Conservation (phyloP, 108 stramenopile genomes). For the Hondaea fermentalgiana region DNA sequence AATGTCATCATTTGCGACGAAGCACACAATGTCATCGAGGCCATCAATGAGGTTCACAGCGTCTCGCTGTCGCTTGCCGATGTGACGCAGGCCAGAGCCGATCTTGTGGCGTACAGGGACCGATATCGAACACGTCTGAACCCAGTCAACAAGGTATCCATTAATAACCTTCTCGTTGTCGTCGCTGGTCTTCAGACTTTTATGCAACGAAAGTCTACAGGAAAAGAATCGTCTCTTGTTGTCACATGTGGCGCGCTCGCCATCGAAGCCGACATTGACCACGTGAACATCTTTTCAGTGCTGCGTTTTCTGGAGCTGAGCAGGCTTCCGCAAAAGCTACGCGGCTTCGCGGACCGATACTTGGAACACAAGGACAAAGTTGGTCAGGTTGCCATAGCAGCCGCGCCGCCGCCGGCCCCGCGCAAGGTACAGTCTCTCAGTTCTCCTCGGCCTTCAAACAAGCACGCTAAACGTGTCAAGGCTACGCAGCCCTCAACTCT, state of each 20-base stretch:
- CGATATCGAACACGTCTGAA: conserved; percentile 31
- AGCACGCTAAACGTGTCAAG: too few relatives aligned
- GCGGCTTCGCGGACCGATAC: conserved; percentile 58
- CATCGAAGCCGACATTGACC: conserved; percentile 66
- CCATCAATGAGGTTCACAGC: conserved; percentile 48
- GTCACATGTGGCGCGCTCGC: conserved; percentile 66
- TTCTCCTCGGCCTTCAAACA: too few relatives aligned
- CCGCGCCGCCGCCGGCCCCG: neutral
- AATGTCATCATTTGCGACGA: conserved; percentile 86
- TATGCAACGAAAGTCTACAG: conserved; percentile 3
- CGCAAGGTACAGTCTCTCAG: too few relatives aligned
- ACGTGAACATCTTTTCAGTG: conserved; percentile 83
- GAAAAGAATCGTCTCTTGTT: neutral
- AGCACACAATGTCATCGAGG: conserved; percentile 90
- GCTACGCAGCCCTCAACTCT: neutral
- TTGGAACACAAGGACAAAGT: neutral
- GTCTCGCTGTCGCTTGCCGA: conserved; percentile 4
- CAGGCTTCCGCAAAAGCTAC: conserved; percentile 71
- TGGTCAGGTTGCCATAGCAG: neutral
- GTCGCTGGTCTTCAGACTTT: conserved; percentile 55
- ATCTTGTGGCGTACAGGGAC: conserved; percentile 8
- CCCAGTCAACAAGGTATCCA: neutral
- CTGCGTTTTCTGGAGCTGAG: conserved; percentile 69
- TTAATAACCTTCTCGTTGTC: conserved; percentile 63
- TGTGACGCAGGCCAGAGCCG: neutral